Conservation (phyloP, 192 early-diverging fungal species). For the Dissophora ornata region DNA sequence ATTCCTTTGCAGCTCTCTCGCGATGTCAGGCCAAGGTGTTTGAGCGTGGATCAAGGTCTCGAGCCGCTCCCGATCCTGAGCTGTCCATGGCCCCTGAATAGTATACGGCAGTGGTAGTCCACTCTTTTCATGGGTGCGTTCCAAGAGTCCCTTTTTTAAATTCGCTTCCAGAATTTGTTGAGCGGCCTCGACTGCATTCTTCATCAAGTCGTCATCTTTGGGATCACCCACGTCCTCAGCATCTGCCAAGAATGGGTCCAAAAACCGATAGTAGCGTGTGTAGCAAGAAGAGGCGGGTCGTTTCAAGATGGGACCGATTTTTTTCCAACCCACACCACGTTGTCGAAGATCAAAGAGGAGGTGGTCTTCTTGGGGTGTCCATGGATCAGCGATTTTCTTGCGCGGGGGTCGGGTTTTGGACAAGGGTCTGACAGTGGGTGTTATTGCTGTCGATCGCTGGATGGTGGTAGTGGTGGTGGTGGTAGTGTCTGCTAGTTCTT, state of each 20-base stretch:
- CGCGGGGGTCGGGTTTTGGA: not conserved
- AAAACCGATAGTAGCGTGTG: conserved; percentile 37
- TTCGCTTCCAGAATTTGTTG: not conserved
- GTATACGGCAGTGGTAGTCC: conserved; percentile 8
- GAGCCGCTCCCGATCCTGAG: conserved; percentile 27
- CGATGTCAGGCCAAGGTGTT: conserved; percentile 23
- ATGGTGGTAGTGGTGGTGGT: no score
- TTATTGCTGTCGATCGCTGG: not conserved
- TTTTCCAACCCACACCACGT: conserved; percentile 21
- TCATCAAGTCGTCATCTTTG: conserved; percentile 1
- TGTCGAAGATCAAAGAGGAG: conserved; percentile 32
- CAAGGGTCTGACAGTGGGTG: not conserved
- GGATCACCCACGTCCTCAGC: conserved; percentile 19
- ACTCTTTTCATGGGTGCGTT: not conserved
- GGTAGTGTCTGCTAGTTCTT: no score
- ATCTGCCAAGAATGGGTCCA: conserved; percentile 43
- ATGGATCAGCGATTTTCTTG: conserved; percentile 1
- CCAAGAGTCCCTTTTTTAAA: not conserved
- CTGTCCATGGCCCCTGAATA: conserved; percentile 37
- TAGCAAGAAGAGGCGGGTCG: conserved; percentile 26
- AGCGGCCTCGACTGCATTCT: not conserved
- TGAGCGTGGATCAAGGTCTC: conserved; percentile 8
- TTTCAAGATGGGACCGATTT: conserved; percentile 1
- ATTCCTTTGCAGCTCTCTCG: conserved; percentile 31
- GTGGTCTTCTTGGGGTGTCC: conserved; percentile 21